Evolutionary conservation across 495 filamentous ascomycete species (phyloP).

Genomic region (Aspergillus baeticus): DNA sequence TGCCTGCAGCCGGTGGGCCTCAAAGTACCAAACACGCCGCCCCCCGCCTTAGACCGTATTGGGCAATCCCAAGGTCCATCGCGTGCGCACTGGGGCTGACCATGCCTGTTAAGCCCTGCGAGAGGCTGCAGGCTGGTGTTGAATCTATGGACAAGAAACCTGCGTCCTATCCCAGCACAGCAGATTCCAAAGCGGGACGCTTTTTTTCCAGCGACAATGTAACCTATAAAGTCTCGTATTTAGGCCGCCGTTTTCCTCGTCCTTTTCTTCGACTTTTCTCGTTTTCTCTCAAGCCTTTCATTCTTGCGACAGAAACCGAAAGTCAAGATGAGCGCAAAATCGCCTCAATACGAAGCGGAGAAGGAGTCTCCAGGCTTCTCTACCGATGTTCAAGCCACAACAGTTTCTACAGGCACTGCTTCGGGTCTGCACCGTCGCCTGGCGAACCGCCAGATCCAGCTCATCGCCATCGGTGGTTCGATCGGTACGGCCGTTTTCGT

Average conservation of each 20-base stretch:
- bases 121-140: neutral
- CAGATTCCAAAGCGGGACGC: neutral
- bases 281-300: neutral
- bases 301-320: neutral
- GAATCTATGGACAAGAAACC: neutral
- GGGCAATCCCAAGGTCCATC: slow-evolving; percentile 17
- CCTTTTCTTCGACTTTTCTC: neutral
- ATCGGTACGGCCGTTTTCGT: slow-evolving; percentile 34
- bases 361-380: neutral
- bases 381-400: neutral
- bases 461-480: slow-evolving; percentile 33
- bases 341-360: neutral
- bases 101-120: neutral
- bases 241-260: neutral
- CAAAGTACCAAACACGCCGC: neutral
- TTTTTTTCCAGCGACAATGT: neutral
- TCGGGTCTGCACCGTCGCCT: slow-evolving; percentile 17
- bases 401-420: neutral
- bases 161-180: slow-evolving; percentile 2
- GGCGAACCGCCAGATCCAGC: slow-evolving; percentile 25
- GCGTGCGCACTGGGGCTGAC: neutral
- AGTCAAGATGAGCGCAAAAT: neutral
- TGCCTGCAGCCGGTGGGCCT: neutral
- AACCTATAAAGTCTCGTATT: neutral
- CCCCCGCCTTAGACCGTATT: neutral